A percentile compares a stretch with the other conserved stretches of the same genome.
phyloP scores from a whole-genome alignment of 257 asterid species.

The Solanum pimpinellifolium region DNA sequence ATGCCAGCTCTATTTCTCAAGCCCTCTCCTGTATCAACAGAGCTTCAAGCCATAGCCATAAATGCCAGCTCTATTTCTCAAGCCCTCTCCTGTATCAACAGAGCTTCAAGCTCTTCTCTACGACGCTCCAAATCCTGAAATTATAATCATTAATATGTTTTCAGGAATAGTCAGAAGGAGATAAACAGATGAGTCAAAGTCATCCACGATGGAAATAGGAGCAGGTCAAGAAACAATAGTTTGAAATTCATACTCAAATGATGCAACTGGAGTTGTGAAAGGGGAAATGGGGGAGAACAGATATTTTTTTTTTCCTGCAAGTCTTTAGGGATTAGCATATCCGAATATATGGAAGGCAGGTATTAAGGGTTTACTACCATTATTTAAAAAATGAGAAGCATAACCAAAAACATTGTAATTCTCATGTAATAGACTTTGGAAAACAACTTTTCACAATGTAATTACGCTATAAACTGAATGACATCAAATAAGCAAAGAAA shows the following conservation, averaged over 20 bases:
- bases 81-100: conserved; percentile 30
- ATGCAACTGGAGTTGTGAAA: background rate
- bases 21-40: conserved; percentile 30
- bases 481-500: background rate
- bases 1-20: conserved; percentile 17
- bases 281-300: background rate
- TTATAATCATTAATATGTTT: background rate
- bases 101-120: conserved; percentile 74
- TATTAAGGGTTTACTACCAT: background rate
- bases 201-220: background rate
- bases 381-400: background rate
- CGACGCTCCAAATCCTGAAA: conserved; percentile 74
- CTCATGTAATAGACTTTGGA: background rate
- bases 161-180: background rate
- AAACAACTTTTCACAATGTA: background rate
- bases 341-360: background rate
- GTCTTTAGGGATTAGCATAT: background rate
- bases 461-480: background rate
- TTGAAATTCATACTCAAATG: background rate
- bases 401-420: background rate
- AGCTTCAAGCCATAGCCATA: conserved; percentile 36
- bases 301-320: background rate
- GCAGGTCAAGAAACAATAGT: background rate
- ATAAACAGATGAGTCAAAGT: background rate
- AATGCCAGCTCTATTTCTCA: conserved; percentile 16